Base-by-base conservation (phyloP, 805 yeast genomes). In the Yamadazyma endophytica region DNA sequence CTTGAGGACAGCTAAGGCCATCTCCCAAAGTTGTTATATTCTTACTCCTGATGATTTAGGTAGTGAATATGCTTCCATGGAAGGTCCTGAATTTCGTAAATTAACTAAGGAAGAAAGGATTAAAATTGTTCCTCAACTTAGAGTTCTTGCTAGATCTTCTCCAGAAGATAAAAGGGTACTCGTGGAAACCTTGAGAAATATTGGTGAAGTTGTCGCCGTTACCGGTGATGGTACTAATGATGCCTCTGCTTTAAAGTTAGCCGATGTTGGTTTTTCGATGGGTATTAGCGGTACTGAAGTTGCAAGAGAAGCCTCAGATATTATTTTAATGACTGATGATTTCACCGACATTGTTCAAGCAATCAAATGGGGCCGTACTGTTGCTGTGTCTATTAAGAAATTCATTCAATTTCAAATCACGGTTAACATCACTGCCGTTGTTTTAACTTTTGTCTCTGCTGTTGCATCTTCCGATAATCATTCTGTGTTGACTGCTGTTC, bases 191-290 rank as follows among this genome's bases (percentile, higher is more conserved):
- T 67, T 92, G 46, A 79, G 82, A 49, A 66, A 70, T 21, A 69
- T 78, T 51, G 95, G 94, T 15, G 97, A 92, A 51, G 95, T 90
- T 21, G 98, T 92, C 29, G 98, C 98, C 1, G 97, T 90, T 21
- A 92, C 99, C 22, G 99, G 98, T 53, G 99, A 92, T 57, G 99
- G 99, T 60, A 90, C 97, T 6, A 92, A 92, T 56, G 99, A 92
- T 70, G 98, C 97, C 0, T 97, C 97, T 11, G 97, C 98, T 3
- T 72, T 92, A 51, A 87, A 90, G 52, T 69, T 89, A 37, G 99
- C 98, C 0, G 97, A 92, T 61, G 95, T 92, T 36, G 99, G 99
- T 2, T 90, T 92, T 53, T 85, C 97, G 2, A 92, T 92, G 99
- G 99, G 99, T 44, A 86, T 89, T 39, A 74, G 95, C 6, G 99